Conservation (phyloP, 805 yeast genomes). For the Cyberlindnera saturnus region DNA sequence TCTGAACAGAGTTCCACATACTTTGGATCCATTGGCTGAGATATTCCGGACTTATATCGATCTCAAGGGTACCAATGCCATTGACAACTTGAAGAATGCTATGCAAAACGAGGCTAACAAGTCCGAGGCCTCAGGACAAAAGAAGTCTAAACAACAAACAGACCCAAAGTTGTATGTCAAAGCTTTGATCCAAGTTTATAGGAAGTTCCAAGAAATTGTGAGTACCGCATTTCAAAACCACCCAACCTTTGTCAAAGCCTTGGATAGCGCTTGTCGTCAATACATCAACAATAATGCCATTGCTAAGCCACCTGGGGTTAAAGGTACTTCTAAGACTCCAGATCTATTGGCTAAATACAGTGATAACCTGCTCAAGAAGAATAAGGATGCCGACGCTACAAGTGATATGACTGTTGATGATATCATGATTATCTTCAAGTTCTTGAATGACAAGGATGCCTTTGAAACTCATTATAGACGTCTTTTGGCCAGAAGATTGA, state of each 20-base stretch:
- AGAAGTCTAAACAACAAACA: conserved; percentile 29
- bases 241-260: conserved; percentile 74
- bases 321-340: conserved; percentile 68
- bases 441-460: conserved; percentile 89
- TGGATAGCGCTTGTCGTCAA: conserved; percentile 82
- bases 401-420: conserved; percentile 76
- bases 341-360: conserved; percentile 87
- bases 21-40: conserved; percentile 72
- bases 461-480: conserved; percentile 92
- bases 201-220: conserved; percentile 61
- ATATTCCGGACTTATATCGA: conserved; percentile 70
- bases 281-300: conserved; percentile 79
- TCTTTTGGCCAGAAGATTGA: conserved; percentile 80
- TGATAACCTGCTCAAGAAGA: conserved; percentile 74
- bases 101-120: conserved; percentile 14
- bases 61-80: conserved; percentile 52
- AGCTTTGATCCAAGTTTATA: conserved; percentile 64
- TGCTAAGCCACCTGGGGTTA: conserved; percentile 46
- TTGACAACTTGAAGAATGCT: conserved; percentile 47
- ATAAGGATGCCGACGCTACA: conserved; percentile 59
- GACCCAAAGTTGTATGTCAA: conserved; percentile 80
- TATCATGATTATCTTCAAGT: conserved; percentile 80
- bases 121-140: conserved; percentile 17
- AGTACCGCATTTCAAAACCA: conserved; percentile 62
- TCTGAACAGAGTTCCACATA: conserved; percentile 70